These are phyloP conservation scores for Turnera subulata DNA, from an alignment of 345 rosid genomes.

Conservation along the genomic window DNA sequence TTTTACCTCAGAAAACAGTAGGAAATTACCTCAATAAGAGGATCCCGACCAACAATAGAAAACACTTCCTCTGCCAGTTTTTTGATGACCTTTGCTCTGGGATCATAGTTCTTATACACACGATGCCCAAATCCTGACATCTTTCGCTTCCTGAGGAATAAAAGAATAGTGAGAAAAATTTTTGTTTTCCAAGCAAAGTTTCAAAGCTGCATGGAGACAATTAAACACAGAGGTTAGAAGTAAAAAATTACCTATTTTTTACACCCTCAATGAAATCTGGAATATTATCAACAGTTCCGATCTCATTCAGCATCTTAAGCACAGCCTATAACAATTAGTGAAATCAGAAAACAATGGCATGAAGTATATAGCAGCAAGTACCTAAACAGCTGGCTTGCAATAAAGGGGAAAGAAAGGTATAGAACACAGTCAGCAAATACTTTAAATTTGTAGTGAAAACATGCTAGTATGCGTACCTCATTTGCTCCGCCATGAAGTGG, in stretches of 20 bases:
- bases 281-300: conserved; percentile 84
- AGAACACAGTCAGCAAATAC: no score
- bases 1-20: conserved; percentile 4
- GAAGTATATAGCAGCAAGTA: background rate
- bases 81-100: conserved; percentile 89
- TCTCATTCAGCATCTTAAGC: conserved; percentile 92
- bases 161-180: conserved; percentile 8
- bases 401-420: no score
- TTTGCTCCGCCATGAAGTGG: conserved; percentile 99
- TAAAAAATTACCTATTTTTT: conserved; percentile 65
- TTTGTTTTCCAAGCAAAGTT: background rate
- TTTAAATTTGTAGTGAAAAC: background rate
- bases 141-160: conserved; percentile 67
- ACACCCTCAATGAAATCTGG: conserved; percentile 93
- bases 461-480: conserved; percentile 50
- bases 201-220: background rate
- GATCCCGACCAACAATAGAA: conserved; percentile 92
- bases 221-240: background rate
- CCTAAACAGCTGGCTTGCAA: background rate
- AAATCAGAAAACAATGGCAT: conserved; percentile 2
- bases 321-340: conserved; percentile 65
- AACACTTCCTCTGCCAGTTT: conserved; percentile 94
- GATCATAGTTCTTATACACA: conserved; percentile 96
- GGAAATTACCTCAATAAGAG: conserved; percentile 80
- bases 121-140: conserved; percentile 99